These are phyloP conservation scores for Wallacemonas sp. DNA, from an alignment of 208 protist genomes.

Conservation along the genomic window DNA sequence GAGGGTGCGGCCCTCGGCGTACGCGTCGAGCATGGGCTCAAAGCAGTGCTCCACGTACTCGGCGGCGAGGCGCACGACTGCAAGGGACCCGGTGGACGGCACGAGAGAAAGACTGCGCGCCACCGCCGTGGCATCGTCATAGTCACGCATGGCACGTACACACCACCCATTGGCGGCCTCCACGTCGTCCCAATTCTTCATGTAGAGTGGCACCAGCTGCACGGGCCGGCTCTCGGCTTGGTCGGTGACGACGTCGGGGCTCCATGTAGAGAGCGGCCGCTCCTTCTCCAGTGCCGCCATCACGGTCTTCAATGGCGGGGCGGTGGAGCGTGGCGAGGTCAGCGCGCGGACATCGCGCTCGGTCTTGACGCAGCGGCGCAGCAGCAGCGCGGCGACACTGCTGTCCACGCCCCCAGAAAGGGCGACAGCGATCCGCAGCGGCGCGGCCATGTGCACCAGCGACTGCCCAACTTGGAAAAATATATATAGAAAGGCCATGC, in stretches of 20 bases:
- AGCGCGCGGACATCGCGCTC: slow-evolving; percentile 56
- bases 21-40: slow-evolving; percentile 72
- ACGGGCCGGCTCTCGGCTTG: no score
- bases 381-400: slow-evolving; percentile 62
- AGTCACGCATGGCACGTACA: slow-evolving; percentile 45
- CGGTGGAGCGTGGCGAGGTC: not conserved
- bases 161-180: slow-evolving; percentile 50
- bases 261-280: not conserved
- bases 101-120: slow-evolving; percentile 49
- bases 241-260: not conserved
- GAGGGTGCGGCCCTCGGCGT: slow-evolving; percentile 57
- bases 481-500: no score
- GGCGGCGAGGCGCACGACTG: slow-evolving; percentile 43
- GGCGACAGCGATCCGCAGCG: slow-evolving; percentile 54
- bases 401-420: slow-evolving; percentile 88
- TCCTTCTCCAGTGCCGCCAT: slow-evolving; percentile 16
- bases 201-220: slow-evolving; percentile 51
- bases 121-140: slow-evolving; percentile 64
- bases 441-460: not conserved
- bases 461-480: not conserved
- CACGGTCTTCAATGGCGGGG: slow-evolving; percentile 24
- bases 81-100: slow-evolving; percentile 17
- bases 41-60: slow-evolving; percentile 70
- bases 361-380: slow-evolving; percentile 57
- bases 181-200: slow-evolving; percentile 72